Evolutionary conservation across 768 basidiomycete genomes (phyloP).

Genomic region (Gloeopeniophorella convolvens): DNA sequence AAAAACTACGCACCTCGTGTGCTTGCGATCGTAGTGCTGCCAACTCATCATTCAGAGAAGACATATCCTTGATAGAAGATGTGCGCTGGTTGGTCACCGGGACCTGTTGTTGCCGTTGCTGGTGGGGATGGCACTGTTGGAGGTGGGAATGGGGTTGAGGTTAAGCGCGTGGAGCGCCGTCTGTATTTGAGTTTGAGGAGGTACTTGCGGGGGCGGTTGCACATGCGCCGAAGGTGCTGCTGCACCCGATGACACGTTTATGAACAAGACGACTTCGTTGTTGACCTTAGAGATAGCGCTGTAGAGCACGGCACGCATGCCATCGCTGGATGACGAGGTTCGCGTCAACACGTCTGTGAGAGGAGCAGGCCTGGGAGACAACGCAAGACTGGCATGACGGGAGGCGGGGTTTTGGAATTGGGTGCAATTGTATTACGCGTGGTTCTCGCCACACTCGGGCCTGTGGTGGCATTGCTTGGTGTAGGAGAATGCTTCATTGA

Average conservation of each 20-base stretch:
- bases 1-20: constrained; percentile 11
- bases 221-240: neutral
- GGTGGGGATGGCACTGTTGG: neutral
- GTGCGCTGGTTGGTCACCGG: neutral
- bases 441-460: neutral
- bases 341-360: neutral
- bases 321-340: constrained; percentile 6
- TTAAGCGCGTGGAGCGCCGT: neutral
- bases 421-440: neutral
- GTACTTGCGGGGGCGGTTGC: neutral
- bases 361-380: neutral
- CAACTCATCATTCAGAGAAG: neutral
- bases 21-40: constrained; percentile 2
- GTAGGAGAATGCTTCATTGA: too few species aligned
- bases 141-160: neutral
- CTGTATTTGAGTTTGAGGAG: neutral
- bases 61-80: neutral
- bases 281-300: constrained; percentile 2
- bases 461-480: neutral
- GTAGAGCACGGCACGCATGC: constrained; percentile 7
- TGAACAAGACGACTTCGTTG: neutral
- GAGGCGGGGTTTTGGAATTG: neutral
- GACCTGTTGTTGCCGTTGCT: neutral
- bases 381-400: neutral
- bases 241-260: neutral